Evolutionary conservation across 2,329 filamentous ascomycete species (phyloP).

Genomic region (Microsporum audouinii): DNA sequence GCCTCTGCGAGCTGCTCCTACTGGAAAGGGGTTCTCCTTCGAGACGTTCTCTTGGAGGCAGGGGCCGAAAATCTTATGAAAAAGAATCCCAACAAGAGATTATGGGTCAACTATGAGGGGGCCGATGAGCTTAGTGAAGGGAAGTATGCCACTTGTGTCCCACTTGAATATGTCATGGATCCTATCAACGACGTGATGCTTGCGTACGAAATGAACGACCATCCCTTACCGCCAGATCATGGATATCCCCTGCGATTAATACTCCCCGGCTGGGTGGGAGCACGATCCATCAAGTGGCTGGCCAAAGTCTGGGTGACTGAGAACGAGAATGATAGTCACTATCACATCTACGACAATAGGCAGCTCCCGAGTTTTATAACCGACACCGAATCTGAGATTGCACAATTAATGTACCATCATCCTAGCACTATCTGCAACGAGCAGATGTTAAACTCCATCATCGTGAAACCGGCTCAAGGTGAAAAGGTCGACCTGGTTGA

Average conservation of each 20-base stretch:
- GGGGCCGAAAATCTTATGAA: slow-evolving; percentile 24
- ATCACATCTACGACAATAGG: slow-evolving; percentile 43
- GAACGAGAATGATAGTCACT: slow-evolving; percentile 32
- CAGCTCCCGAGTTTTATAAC: slow-evolving; percentile 39
- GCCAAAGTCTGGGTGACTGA: slow-evolving; percentile 32
- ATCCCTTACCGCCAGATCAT: slow-evolving; percentile 32
- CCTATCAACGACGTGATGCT: slow-evolving; percentile 39
- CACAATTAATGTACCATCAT: slow-evolving; percentile 38
- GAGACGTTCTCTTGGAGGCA: slow-evolving; percentile 36
- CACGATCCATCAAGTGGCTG: slow-evolving; percentile 35
- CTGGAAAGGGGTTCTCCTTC: slow-evolving; percentile 39
- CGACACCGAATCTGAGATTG: slow-evolving; percentile 40
- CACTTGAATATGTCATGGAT: slow-evolving; percentile 41
- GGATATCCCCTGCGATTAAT: slow-evolving; percentile 35
- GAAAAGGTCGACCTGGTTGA: slow-evolving; percentile 33
- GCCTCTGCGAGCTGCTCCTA: slow-evolving; percentile 40
- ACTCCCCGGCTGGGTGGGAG: slow-evolving; percentile 35
- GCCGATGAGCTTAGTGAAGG: slow-evolving; percentile 38
- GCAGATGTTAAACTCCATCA: slow-evolving; percentile 41
- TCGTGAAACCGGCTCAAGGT: slow-evolving; percentile 37
- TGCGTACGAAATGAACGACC: slow-evolving; percentile 34
- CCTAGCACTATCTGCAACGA: slow-evolving; percentile 40
- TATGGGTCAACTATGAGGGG: slow-evolving; percentile 42
- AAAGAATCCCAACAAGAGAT: slow-evolving; percentile 16
- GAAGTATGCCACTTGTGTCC: slow-evolving; percentile 40